These are phyloP conservation scores for Porcisia hertigi DNA, from an alignment of 208 protist genomes.

Conservation along the genomic window DNA sequence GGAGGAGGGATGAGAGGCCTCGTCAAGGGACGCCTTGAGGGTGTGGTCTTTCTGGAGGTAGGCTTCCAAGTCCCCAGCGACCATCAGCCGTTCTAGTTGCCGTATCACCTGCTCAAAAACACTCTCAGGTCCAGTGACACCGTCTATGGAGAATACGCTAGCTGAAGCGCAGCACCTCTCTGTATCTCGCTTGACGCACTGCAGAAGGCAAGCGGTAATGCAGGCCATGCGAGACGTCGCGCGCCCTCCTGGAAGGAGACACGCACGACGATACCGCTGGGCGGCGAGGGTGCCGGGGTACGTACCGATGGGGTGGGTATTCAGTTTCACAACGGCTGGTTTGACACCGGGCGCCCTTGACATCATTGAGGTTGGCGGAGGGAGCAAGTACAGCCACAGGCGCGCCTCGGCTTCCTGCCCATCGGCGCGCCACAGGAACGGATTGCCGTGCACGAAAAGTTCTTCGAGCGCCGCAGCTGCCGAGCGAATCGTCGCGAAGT, in stretches of 20 bases:
- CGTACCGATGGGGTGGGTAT: slow-evolving; percentile 6
- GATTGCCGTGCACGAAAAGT: slow-evolving; percentile 72
- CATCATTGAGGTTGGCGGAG: background rate
- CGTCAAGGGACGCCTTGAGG: background rate
- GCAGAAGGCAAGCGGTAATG: slow-evolving; percentile 16
- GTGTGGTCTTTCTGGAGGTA: background rate
- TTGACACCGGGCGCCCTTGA: background rate
- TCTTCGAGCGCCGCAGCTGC: slow-evolving; percentile 44
- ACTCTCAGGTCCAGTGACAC: slow-evolving; percentile 14
- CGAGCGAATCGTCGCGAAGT: slow-evolving; percentile 36
- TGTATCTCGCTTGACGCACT: slow-evolving; percentile 13
- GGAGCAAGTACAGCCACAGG: slow-evolving; percentile 22
- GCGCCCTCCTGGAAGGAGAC: slow-evolving; percentile 8
- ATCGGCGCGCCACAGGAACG: slow-evolving; percentile 35
- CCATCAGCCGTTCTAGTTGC: slow-evolving; percentile 17
- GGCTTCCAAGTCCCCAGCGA: slow-evolving; percentile 2
- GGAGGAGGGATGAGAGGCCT: background rate
- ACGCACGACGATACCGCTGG: slow-evolving; percentile 27
- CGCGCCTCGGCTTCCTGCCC: slow-evolving; percentile 26
- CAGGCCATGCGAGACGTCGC: background rate
- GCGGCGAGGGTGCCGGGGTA: slow-evolving; percentile 21
- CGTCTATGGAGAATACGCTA: slow-evolving; percentile 31
- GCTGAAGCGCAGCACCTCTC: slow-evolving; percentile 4
- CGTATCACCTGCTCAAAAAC: slow-evolving; percentile 25
- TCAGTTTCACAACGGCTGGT: slow-evolving; percentile 10